Base-by-base conservation (phyloP, 2,329 filamentous ascomycete genomes). In the Colletotrichum sp. region DNA sequence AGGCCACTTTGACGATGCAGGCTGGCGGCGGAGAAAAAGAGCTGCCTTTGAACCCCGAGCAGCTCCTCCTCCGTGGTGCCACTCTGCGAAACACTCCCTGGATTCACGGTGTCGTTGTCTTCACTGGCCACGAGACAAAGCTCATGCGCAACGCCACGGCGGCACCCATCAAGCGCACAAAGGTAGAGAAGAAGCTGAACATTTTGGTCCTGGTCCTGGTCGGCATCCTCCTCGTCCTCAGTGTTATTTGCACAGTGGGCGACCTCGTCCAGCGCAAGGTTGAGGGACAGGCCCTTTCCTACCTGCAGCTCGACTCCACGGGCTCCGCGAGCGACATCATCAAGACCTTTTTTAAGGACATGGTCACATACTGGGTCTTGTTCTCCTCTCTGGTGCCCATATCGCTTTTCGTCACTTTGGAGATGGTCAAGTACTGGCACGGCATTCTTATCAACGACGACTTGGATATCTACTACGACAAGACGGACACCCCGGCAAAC, bases 81-180 rank as follows among this genome's bases (percentile, higher is more conserved):
- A 99, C 96, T 2, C 88, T 99, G 72, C 92, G 97, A 80, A 99
- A 99, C 82, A 99, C 97, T 2, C 96, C 96, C 34, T 99, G 97
- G 96, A 93, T 99, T 65, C 95, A 99, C 83, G 97, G 96, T 52
- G 91, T 98, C 21, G 97, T 99, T 71, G 96, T 99, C 18, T 99
- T 99, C 82, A 98, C 95, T 4, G 97, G 97, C 68, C 97, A 99
- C 85, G 97, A 99, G 87, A 99, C 97, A 8, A 99, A 99, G 86
- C 90, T 99, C 78, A 99, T 99, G 97, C 94, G 97, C 80, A 99
- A 99, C 83, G 98, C 97, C 21, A 99, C 96, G 5, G 96, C 96
- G 6, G 94, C 97, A 2, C 98, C 97, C 8, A 99, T 99, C 87
- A 99, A 99, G 88, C 94, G 96, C 72, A 99, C 97, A 44, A 96